Conservation (phyloP, 169 alveolate species). For the Besnoitia besnoiti region DNA sequence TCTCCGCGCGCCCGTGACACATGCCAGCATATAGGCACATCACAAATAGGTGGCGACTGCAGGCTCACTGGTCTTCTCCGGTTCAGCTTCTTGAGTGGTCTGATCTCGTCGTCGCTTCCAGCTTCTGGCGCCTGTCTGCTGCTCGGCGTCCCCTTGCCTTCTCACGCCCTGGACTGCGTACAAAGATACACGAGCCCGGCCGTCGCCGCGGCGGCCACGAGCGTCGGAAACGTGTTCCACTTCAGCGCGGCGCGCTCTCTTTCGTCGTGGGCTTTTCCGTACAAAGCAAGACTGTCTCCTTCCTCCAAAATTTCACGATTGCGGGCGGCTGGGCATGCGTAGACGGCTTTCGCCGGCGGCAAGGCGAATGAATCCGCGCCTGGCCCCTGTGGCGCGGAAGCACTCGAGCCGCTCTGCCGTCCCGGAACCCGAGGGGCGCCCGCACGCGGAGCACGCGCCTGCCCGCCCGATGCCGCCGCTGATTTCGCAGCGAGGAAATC, state of each 20-base stretch:
- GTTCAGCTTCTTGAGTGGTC: too few relatives aligned
- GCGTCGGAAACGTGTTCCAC: neutral
- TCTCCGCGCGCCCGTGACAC: too few relatives aligned
- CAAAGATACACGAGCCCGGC: neutral
- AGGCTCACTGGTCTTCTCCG: too few relatives aligned
- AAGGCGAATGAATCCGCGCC: neutral
- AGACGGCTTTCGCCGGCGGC: neutral
- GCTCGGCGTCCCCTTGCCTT: too few relatives aligned
- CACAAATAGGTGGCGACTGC: too few relatives aligned
- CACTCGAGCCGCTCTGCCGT: neutral
- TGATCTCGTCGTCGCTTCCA: too few relatives aligned
- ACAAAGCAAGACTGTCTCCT: neutral
- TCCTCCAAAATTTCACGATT: neutral
- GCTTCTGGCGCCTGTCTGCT: too few relatives aligned
- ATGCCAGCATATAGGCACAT: too few relatives aligned
- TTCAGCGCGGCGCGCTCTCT: neutral
- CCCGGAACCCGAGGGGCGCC: neutral
- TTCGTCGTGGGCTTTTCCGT: neutral
- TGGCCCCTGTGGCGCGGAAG: neutral
- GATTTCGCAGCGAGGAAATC: neutral
- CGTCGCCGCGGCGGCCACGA: neutral
- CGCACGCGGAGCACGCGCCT: neutral
- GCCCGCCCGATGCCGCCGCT: neutral
- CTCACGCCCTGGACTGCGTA: too few relatives aligned
- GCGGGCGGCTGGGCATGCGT: neutral